Base-by-base conservation (phyloP, 352 stramenopile species). In the Phytophthora rubi region DNA sequence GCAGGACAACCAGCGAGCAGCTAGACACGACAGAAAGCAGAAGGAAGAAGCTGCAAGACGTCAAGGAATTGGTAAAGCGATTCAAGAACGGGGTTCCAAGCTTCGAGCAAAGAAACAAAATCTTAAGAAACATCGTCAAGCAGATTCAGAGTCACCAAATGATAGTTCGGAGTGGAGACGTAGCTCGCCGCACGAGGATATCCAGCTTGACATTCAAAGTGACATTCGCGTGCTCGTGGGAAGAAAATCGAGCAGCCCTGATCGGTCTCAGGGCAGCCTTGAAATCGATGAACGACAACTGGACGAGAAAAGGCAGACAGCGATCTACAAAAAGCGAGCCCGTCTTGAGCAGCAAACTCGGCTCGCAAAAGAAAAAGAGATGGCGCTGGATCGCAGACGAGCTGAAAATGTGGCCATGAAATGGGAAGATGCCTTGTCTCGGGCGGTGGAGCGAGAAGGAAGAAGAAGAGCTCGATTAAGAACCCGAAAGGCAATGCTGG, bases 321-420 rank as follows among this genome's bases (percentile, higher is more conserved):
- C 58, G 4, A 57, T 81, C 30, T 56, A 76, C 15, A 48, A 63
- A 18, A 81, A 87, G 55, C 72, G 79, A 13, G 33, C 18, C 2
- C 65, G 58, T 48, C 30, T 63, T 3, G 65, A 81, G 8, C 64
- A 74, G 37, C 39, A 71, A 32, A 6, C 10, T 48, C 28, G 47
- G 15, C 6, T 42, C 30, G 2, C 37, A 39, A 23, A 63, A 26
- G 59, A 78, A 23, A 67, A 68, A 23, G 53, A 74, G 2, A 26
- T 32, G 30, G 53, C 70, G 13, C 53, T 86, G 21, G 69, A 90
- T 28, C 66, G 53, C 4, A 67, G 75, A 15, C 75, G 81, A 21
- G 59, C 65, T n/a, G 83, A 89, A 70, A 82, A 71, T 54, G 70
- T 76, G 8, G 55, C 62, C 1, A 90, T 91, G 83, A 88, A 80